phyloP scores from a whole-genome alignment of 2,329 filamentous ascomycete genomes.

The Macrophomina phaseolina region DNA sequence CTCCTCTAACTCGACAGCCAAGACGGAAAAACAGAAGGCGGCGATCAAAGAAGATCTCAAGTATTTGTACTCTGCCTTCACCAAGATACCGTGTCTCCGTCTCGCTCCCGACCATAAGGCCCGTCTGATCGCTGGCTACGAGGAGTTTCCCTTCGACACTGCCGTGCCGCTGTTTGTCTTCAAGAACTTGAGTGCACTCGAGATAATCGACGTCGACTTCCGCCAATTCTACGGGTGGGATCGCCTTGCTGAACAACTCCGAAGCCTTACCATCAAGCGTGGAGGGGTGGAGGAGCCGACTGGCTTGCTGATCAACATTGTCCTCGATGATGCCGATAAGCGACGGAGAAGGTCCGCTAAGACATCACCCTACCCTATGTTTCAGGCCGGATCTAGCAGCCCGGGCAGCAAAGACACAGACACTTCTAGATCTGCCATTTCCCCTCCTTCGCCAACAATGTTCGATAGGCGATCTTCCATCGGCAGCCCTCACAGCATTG shows the following conservation, averaged over 20 bases:
- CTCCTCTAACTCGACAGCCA: slow-evolving; percentile 77
- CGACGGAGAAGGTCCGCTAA: slow-evolving; percentile 87
- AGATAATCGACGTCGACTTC: slow-evolving; percentile 95
- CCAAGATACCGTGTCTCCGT: slow-evolving; percentile 91
- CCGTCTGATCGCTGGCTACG: slow-evolving; percentile 86
- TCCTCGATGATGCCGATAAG: slow-evolving; percentile 95
- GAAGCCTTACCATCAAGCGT: slow-evolving; percentile 85
- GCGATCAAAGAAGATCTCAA: slow-evolving; percentile 86
- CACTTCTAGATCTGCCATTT: slow-evolving; percentile 67
- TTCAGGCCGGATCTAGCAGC: slow-evolving; percentile 68
- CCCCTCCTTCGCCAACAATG: slow-evolving; percentile 49
- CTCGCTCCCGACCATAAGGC: slow-evolving; percentile 93
- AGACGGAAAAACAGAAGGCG: slow-evolving; percentile 88
- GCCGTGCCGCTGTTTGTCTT: slow-evolving; percentile 96
- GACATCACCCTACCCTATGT: slow-evolving; percentile 77
- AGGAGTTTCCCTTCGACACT: slow-evolving; percentile 97
- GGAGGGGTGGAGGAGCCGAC: slow-evolving; percentile 87
- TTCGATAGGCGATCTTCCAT: slow-evolving; percentile 53
- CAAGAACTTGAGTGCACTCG: slow-evolving; percentile 93
- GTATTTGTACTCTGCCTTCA: slow-evolving; percentile 97
- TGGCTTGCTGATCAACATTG: slow-evolving; percentile 89
- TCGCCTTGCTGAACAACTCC: slow-evolving; percentile 85
- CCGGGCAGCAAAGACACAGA: slow-evolving; percentile 70
- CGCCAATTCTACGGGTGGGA: slow-evolving; percentile 98
- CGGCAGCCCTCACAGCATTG: slow-evolving; percentile 54